Conservation (phyloP, 305 asterid species). For the Ajuga reptans region DNA sequence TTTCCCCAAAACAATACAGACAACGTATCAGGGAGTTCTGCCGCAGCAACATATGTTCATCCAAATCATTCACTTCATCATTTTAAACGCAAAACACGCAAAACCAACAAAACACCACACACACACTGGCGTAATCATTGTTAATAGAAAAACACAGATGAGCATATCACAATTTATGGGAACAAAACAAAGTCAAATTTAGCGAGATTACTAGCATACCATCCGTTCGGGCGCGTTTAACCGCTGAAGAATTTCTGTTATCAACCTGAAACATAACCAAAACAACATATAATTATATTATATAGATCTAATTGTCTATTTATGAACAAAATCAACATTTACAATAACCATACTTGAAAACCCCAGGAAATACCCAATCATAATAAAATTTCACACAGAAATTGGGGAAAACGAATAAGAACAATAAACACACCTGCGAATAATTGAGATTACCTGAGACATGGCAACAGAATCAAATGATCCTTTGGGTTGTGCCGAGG, state of each 20-base stretch:
- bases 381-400: neutral
- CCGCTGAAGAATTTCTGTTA: slow-evolving; percentile 72
- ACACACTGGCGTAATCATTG: neutral
- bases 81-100: neutral
- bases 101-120: neutral
- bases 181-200: neutral
- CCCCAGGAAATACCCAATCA: neutral
- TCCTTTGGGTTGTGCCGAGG: slow-evolving; percentile 2
- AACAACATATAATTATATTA: neutral
- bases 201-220: slow-evolving; percentile 35
- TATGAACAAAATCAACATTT: neutral
- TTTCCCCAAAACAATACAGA: neutral
- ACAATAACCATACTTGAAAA: neutral
- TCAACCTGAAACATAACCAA: slow-evolving; percentile 43
- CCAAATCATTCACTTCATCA: neutral
- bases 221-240: slow-evolving; percentile 82
- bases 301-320: neutral
- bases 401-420: neutral
- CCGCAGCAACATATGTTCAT: neutral
- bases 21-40: neutral
- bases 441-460: slow-evolving; percentile 29
- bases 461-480: slow-evolving; percentile 12
- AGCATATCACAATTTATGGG: neutral
- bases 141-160: neutral
- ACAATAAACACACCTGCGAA: neutral